Evolutionary conservation across 2,329 filamentous ascomycete species (phyloP).

Genomic region (Colletotrichum tropicale): DNA sequence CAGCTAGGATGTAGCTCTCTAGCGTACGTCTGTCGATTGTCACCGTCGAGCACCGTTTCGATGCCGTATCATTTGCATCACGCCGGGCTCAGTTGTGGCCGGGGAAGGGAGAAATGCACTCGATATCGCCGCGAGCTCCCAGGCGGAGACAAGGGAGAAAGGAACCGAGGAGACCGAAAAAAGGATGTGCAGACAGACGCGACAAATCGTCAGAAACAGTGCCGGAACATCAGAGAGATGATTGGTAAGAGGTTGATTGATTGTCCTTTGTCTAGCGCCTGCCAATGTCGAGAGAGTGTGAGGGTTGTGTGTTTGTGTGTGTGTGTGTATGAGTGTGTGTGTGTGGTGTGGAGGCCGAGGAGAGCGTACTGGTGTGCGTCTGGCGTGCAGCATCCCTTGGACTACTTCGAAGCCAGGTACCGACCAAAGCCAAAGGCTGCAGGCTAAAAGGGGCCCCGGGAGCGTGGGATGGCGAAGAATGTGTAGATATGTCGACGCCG

Average conservation of each 20-base stretch:
- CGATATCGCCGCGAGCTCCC: background rate
- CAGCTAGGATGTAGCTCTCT: background rate
- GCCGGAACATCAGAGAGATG: background rate
- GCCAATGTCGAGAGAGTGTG: background rate
- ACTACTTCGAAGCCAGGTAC: background rate
- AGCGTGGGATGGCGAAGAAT: background rate
- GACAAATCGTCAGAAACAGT: background rate
- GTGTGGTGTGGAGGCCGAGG: background rate
- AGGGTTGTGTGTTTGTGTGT: background rate
- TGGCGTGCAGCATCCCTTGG: background rate
- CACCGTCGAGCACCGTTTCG: background rate
- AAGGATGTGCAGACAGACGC: background rate
- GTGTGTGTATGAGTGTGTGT: too few species aligned
- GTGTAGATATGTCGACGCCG: background rate
- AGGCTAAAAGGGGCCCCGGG: background rate
- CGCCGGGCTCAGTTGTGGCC: background rate
- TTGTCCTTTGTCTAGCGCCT: background rate
- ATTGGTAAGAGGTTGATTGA: background rate
- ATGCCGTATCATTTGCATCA: background rate
- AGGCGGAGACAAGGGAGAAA: background rate
- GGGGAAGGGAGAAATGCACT: background rate
- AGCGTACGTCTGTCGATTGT: background rate
- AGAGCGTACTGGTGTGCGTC: background rate
- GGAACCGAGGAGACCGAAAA: background rate
- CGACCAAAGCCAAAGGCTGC: background rate